Conservation (phyloP, 2,329 filamentous ascomycete genomes). For the Cladophialophora bantiana region DNA sequence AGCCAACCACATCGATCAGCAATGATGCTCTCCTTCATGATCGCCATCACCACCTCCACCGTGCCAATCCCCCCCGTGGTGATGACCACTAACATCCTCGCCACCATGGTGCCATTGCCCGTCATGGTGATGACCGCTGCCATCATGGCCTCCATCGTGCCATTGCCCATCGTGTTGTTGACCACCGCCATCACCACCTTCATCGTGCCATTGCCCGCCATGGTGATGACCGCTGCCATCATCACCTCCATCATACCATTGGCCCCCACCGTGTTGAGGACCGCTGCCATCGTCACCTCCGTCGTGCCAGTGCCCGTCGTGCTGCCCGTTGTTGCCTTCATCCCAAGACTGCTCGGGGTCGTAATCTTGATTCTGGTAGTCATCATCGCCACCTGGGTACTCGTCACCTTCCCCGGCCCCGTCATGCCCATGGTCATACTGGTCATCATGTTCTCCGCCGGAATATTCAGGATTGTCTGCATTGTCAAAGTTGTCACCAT, state of each 20-base stretch:
- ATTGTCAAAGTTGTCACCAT: background rate
- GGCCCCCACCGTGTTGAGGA: background rate
- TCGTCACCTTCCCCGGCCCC: background rate
- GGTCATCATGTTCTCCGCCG: background rate
- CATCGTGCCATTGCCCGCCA: background rate
- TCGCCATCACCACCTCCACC: background rate
- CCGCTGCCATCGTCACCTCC: background rate
- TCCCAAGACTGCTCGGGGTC: background rate
- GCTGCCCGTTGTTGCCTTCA: background rate
- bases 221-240: background rate
- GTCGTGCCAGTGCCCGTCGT: background rate
- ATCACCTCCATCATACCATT: background rate
- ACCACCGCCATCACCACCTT: background rate
- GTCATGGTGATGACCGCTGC: background rate
- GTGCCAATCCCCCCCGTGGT: background rate
- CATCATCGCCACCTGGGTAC: background rate
- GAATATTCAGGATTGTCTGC: background rate
- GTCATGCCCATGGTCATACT: background rate
- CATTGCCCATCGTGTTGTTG: background rate
- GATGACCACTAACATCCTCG: background rate
- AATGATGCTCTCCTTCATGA: too few species aligned
- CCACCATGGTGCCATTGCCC: background rate
- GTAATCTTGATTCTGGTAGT: background rate
- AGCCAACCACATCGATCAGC: too few species aligned
- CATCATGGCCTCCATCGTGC: background rate